Evolutionary conservation across 2,329 filamentous ascomycete species (phyloP), one percentile per base, ranked within the genome.

Genomic region (Xylariaceae sp.): DNA sequence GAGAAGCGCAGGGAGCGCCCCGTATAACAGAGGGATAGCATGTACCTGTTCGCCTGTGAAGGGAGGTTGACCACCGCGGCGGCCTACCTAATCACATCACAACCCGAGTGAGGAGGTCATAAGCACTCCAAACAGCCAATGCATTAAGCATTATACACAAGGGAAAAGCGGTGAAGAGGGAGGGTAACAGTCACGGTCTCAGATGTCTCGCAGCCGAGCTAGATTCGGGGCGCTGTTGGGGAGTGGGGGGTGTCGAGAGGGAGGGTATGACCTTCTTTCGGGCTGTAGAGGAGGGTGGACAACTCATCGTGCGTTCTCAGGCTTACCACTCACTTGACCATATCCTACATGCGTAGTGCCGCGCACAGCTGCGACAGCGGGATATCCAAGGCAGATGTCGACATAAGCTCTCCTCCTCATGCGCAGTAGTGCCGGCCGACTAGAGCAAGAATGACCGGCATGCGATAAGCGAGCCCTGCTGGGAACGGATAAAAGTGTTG

Each of bases 261-360:
- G 41, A 36, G 47, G 50, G 38, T 43, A 47, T 42, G 43, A 28
- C 33, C 36, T 49, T 33, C 46, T 42, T 41, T 33, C 44, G 39
- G 31, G 38, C 45, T 39, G 55, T 54, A 58, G 53, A 58, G 55
- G 57, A 53, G 50, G 56, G 54, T 50, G 50, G 58, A 55, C 58
- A 59, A 60, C 58, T 59, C 58, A 60, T 60, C 58, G 45, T 59
- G 58, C 58, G 47, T 58, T 50, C 56, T 44, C 50, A 45, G 31
- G 43, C 53, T 42, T 47, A 43, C 42, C 31, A 47, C 47, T 56
- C 54, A 59, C 56, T 56, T 58, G 56, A 56, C 56, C 47, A 44
- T 38, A 40, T 28, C 18, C 36, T 45, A 49, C 36, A 43, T 38
- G 43, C 22, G 11, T 28, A 43, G 13, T 13, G 12, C 38, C 45